Base-by-base conservation (phyloP, 2,329 filamentous ascomycete species). In the Colletotrichum sp. region DNA sequence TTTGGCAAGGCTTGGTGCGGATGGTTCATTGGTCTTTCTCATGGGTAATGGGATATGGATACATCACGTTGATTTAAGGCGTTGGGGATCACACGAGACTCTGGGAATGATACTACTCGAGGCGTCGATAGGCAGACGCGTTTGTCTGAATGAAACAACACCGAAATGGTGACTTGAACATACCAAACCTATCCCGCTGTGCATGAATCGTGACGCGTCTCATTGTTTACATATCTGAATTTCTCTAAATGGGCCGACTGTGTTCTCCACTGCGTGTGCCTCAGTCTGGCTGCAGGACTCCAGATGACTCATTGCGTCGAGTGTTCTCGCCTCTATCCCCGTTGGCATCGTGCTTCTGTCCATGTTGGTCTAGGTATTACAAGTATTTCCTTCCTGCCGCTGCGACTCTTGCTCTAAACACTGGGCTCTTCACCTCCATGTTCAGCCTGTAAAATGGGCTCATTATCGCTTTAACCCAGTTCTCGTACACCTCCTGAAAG, bases 391-490 rank as follows among this genome's bases (percentile, higher is more conserved):
- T 95, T 79, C 96, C 97, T 1, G 96, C 96, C 3, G 95, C 95
- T 2, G 92, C 93, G 24, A 99, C 96, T 81, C 95, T 92, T 72
- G 91, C 88, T 79, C 95, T 90, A 84, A 99, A 99, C 2, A 98
- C 91, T 0, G 95, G 94, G 85, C 96, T 99, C 82, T 90, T 92
- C 69, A 99, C 93, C 80, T 95, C 93, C 89, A 94, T 94, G 79
- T 98, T 96, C 71, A 94, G 92, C 70, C 91, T 90, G 87, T 98
- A 99, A 84, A 99, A 99, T 0, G 97, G 97, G 83, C 93, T 99
- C 97, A 99, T 99, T 74, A 96, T 93, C 15, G 96, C 95, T 90
- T 99, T 99, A 79, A 98, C 92, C 93, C 96, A 99, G 80, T 93
- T 95, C 86, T 99, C 97, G 86, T 98, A 99, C 15, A 98, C 95